Evolutionary conservation across 345 rosid genomes (phyloP).

Genomic region (Aquilaria malaccensis): DNA sequence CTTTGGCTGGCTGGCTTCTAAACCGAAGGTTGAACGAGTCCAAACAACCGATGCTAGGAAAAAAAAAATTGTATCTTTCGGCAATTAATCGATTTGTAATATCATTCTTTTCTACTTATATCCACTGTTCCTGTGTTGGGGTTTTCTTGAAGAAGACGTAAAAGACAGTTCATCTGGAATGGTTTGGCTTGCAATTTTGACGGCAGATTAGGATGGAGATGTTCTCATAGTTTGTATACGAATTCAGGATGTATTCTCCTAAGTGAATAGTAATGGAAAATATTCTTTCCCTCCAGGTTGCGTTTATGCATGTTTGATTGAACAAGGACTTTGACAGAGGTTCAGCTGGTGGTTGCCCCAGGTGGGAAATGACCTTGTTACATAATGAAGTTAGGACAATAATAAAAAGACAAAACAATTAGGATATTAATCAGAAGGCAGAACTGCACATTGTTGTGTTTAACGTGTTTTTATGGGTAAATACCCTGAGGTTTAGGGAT

Average conservation of each 20-base stretch:
- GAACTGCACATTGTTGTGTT: too few species aligned
- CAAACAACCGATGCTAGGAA: not conserved
- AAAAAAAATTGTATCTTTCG: conserved; percentile 12
- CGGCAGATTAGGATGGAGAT: conserved; percentile 1
- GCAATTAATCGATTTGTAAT: conserved; percentile 36
- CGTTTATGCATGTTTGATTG: too few species aligned
- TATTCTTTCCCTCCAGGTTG: not conserved
- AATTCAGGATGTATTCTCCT: not conserved
- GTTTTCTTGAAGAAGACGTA: not conserved
- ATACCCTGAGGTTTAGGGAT: too few species aligned
- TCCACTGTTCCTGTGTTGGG: not conserved
- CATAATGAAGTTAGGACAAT: too few species aligned
- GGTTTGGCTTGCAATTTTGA: conserved; percentile 8
- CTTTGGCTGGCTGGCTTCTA: conserved; percentile 25
- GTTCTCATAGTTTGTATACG: not conserved
- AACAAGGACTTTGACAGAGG: too few species aligned
- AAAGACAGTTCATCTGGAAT: not conserved
- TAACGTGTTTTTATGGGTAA: too few species aligned
- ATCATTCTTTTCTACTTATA: conserved; percentile 44
- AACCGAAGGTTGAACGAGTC: conserved; percentile 7
- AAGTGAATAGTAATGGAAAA: not conserved
- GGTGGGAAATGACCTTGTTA: too few species aligned
- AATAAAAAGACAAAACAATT: too few species aligned
- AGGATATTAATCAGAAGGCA: too few species aligned
- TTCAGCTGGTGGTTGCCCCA: too few species aligned